A percentile compares a stretch with the other conserved stretches of the same genome.
Evolutionary conservation across 169 alveolate species (phyloP).

Genomic region (Plasmodium cynomolgi): DNA sequence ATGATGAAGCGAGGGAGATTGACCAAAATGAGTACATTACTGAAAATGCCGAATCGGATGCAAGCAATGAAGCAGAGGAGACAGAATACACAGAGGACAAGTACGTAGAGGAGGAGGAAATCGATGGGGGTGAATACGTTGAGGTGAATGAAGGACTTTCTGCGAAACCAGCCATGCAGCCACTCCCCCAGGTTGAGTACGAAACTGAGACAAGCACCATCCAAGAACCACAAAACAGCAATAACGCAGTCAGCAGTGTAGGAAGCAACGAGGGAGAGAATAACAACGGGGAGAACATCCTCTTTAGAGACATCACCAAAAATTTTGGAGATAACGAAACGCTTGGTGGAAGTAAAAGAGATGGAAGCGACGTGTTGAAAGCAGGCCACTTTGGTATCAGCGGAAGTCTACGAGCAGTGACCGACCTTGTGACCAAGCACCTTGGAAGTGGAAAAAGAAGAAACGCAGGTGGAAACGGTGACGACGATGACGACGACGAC

Average conservation of each 20-base stretch:
- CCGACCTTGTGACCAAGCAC: not conserved
- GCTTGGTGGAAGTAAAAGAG: not conserved
- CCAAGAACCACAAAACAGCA: not conserved
- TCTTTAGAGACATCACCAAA: not conserved
- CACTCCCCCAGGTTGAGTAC: not conserved
- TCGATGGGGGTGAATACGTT: not conserved
- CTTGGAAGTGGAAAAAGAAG: not conserved
- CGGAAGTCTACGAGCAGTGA: not conserved
- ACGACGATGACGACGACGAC: not conserved
- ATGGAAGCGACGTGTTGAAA: constrained; percentile 2
- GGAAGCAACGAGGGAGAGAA: not conserved
- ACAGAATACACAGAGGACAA: constrained; percentile 7
- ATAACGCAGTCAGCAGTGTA: not conserved
- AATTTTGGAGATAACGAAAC: not conserved
- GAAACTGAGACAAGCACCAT: not conserved
- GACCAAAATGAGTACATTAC: not conserved
- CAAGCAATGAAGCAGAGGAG: not conserved
- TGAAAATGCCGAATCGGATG: not conserved
- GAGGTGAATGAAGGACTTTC: not conserved
- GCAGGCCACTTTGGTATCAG: not conserved
- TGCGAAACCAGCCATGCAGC: not conserved
- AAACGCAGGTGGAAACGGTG: not conserved
- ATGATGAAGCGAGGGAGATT: not conserved
- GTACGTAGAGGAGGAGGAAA: not conserved
- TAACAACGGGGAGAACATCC: not conserved